Base-by-base conservation (phyloP, 1,284 basidiomycete species). In the Coniferiporia weirii region DNA sequence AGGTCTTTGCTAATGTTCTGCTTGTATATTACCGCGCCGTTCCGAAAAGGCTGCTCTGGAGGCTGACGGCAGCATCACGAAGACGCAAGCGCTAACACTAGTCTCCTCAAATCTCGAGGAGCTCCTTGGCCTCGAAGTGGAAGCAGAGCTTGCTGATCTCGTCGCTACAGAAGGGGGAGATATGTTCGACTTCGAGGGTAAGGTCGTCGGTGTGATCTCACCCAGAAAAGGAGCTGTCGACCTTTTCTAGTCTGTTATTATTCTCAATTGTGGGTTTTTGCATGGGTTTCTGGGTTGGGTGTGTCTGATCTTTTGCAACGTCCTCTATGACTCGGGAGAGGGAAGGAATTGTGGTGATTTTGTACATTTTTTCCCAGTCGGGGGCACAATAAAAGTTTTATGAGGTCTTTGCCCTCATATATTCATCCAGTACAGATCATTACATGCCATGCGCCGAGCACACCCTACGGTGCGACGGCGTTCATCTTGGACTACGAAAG, bases 141-240 rank as follows among this genome's bases (percentile, higher is more conserved):
- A 69, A 17, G 69, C 69, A 2, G 69, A 70, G 7, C 66, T 72
- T 19, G 66, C 66, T 13, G 84, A 89, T 64, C 77, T 88, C 62
- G 89, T 92, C 17, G 85, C 84, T 7, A 87, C 81, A 65, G 78
- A 81, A 50, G 80, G 80, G 38, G 82, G 85, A 32, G 77, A 77
- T 36, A 72, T 82, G 52, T 81, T 87, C 34, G 78, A 80, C 60
- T 80, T 83, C 56, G 75, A 79, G 40, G 79, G 83, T 34, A 87
- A 85, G 68, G 81, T 85, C 2, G 73, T 81, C 1, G 84, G 79
- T 0, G 70, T 88, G 17, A 79, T 86, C 49, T 85, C 82, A 4
- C 71, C 75, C 15, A 63, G 70, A 10, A 75, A 74, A 61, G 71
- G 71, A 7, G 67, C 68, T 3, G 78, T 82, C 15, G 79, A 85